These are phyloP conservation scores for Corrigiola litoralis DNA, from an alignment of 179 eudicot species.

Conservation along the genomic window DNA sequence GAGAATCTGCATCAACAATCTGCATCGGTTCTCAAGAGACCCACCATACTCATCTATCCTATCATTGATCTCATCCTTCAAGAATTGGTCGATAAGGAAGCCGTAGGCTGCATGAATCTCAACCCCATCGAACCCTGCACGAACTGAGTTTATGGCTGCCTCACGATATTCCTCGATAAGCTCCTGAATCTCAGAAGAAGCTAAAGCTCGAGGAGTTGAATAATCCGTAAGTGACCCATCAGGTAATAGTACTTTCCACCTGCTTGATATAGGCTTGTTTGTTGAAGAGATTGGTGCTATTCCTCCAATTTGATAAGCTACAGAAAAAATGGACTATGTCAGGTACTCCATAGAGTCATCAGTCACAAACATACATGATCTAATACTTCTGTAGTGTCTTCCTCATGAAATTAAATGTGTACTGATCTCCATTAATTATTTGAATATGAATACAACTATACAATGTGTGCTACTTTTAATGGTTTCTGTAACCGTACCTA, in stretches of 20 bases:
- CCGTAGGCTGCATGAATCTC: constrained; percentile 73
- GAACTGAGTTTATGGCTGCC: constrained; percentile 66
- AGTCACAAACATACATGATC: background rate
- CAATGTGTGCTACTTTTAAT: no score
- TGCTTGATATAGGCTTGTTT: constrained; percentile 55
- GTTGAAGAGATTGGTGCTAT: constrained; percentile 54
- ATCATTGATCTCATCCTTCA: constrained; percentile 71
- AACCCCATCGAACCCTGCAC: constrained; percentile 82
- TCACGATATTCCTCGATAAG: constrained; percentile 36
- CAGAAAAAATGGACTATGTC: background rate
- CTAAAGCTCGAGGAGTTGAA: constrained; percentile 43
- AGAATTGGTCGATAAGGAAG: constrained; percentile 73
- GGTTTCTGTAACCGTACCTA: no score
- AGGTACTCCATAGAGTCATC: background rate
- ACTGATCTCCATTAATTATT: no score
- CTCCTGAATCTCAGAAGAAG: constrained; percentile 31
- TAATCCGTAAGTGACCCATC: constrained; percentile 38
- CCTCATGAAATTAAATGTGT: no score
- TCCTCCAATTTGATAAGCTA: constrained; percentile 57
- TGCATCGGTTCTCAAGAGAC: constrained; percentile 42
- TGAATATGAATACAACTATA: no score
- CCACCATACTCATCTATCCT: constrained; percentile 68
- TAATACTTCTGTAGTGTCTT: background rate
- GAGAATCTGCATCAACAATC: constrained; percentile 17
- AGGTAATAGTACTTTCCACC: constrained; percentile 54